Conservation (phyloP, 768 basidiomycete species). For the Podaxis mareebaensis region DNA sequence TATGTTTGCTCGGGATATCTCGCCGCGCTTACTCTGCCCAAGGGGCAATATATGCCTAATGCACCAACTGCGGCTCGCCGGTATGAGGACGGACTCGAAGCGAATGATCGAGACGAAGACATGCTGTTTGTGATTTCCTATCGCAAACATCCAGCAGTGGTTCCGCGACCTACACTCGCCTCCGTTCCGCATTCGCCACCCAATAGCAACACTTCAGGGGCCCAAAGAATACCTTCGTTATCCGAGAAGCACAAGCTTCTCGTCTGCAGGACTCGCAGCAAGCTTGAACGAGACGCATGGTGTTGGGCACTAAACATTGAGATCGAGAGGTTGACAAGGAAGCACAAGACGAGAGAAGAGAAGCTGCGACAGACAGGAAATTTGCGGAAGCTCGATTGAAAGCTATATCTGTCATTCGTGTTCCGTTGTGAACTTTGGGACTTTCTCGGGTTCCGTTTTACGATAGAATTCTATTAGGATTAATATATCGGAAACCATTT, state of each 20-base stretch:
- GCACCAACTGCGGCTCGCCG: conserved; percentile 58
- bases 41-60: conserved; percentile 62
- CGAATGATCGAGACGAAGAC: conserved; percentile 86
- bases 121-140: conserved; percentile 83
- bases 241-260: conserved; percentile 59
- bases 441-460: not conserved
- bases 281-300: conserved; percentile 92
- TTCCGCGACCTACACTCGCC: conserved; percentile 28
- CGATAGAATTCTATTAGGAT: conserved; percentile 8
- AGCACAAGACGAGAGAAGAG: conserved; percentile 62
- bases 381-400: conserved; percentile 37
- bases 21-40: conserved; percentile 64
- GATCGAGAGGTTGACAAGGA: conserved; percentile 78
- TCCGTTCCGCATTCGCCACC: conserved; percentile 22
- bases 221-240: conserved; percentile 45
- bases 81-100: conserved; percentile 89
- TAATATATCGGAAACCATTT: conserved; percentile 4
- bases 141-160: conserved; percentile 39
- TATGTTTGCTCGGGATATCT: conserved; percentile 89
- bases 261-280: conserved; percentile 75
- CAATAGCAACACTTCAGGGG: conserved; percentile 5
- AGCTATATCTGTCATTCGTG: not conserved
- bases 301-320: conserved; percentile 91
- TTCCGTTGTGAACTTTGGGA: not conserved
- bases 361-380: conserved; percentile 65